phyloP scores from a whole-genome alignment of 306 rosid species.

The Vigna nakashimae region DNA sequence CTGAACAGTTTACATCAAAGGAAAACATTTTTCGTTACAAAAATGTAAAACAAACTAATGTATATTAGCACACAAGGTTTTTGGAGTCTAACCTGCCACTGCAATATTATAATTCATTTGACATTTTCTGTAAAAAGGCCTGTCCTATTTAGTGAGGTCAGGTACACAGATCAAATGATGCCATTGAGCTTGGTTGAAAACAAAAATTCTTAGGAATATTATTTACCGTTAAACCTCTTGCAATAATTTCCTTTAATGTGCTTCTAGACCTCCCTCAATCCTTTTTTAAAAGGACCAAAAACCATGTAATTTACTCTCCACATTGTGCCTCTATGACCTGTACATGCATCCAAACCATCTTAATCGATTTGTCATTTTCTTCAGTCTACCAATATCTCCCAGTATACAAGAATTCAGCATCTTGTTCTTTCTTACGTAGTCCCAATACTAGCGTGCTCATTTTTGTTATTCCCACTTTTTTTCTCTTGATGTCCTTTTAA shows the following conservation, averaged over 20 bases:
- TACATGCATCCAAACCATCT: neutral
- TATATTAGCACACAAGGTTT: neutral
- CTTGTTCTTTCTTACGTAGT: neutral
- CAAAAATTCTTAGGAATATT: neutral
- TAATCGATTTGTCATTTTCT: neutral
- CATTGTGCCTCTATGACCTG: neutral
- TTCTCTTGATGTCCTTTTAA: neutral
- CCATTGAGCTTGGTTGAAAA: neutral
- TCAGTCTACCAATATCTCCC: neutral
- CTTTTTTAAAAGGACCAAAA: neutral
- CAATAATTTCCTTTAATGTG: neutral
- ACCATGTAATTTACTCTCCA: neutral
- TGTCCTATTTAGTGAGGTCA: neutral
- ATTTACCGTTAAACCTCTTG: neutral
- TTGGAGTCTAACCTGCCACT: neutral
- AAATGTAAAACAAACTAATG: conserved; percentile 14
- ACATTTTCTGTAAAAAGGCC: neutral
- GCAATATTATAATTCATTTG: neutral
- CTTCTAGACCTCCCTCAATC: neutral
- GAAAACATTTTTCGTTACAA: conserved; percentile 11
- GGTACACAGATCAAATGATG: neutral
- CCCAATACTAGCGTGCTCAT: neutral
- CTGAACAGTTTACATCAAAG: conserved; percentile 18
- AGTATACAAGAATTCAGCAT: neutral
- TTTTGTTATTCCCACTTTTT: neutral